A percentile compares a stretch with the other conserved stretches of the same genome.
These are phyloP conservation scores for Chaetomiaceae sp. DNA, from an alignment of 2,329 filamentous ascomycete genomes.

Conservation along the genomic window DNA sequence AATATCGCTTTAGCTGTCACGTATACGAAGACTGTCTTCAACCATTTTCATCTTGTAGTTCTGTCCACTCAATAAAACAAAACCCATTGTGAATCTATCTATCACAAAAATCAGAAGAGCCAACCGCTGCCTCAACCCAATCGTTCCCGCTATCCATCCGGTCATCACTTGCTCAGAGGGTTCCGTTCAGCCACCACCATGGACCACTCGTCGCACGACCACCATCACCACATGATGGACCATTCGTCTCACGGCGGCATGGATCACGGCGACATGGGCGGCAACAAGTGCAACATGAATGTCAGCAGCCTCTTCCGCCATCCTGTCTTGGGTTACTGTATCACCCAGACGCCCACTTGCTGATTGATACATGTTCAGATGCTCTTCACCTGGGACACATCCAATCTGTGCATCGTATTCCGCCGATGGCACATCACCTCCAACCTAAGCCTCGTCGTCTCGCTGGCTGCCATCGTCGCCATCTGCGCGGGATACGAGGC, in stretches of 20 bases:
- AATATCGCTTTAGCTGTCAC: too few species aligned
- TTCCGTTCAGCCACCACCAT: conserved; percentile 31
- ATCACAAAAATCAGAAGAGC: too few species aligned
- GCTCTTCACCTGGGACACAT: conserved; percentile 96
- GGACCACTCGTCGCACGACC: conserved; percentile 38
- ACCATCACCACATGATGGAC: conserved; percentile 39
- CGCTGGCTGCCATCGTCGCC: conserved; percentile 74
- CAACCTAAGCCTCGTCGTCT: conserved; percentile 69
- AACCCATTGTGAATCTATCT: too few species aligned
- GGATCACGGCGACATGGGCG: conserved; percentile 46
- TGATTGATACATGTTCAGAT: conserved; percentile 56
- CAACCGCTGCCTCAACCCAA: too few species aligned
- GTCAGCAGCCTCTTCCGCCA: conserved; percentile 46
- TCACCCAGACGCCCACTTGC: neutral
- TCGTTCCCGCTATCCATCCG: too few species aligned
- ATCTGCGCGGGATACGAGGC: conserved; percentile 92
- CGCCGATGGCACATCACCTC: conserved; percentile 80
- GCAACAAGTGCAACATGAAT: conserved; percentile 80
- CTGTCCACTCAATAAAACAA: too few species aligned
- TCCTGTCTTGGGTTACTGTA: too few species aligned
- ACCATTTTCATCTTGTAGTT: too few species aligned
- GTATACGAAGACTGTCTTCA: too few species aligned
- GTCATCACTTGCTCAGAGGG: too few species aligned
- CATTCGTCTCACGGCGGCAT: conserved; percentile 39
- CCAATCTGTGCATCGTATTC: conserved; percentile 95